Evolutionary conservation across 148 eudicot genomes (phyloP).

Genomic region (Fallopia convolvulus): DNA sequence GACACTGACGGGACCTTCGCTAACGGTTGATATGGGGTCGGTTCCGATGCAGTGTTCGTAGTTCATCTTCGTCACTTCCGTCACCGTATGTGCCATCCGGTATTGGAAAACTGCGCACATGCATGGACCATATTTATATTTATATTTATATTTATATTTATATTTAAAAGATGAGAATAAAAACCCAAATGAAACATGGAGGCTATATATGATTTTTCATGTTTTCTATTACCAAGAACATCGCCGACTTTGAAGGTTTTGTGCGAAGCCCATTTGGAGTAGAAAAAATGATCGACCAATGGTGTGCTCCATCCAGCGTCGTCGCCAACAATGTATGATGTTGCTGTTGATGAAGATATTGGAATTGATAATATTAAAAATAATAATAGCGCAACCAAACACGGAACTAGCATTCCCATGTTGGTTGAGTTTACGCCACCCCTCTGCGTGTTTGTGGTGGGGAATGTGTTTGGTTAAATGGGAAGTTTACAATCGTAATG

Average conservation of each 20-base stretch:
- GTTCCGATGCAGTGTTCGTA: background rate
- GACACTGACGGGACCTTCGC: background rate
- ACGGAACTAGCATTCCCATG: background rate
- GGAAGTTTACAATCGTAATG: background rate
- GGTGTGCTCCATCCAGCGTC: background rate
- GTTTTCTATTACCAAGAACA: background rate
- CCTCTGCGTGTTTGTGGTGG: background rate
- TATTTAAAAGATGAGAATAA: no score
- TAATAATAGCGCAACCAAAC: background rate
- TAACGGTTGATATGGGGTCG: background rate
- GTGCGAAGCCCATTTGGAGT: background rate
- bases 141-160: background rate
- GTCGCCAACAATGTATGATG: background rate
- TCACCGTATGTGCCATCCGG: background rate
- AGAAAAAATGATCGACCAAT: background rate
- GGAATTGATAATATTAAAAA: background rate
- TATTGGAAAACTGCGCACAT: background rate
- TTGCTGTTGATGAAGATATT: background rate
- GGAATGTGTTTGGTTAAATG: background rate
- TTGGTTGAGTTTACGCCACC: background rate
- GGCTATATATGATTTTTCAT: no score
- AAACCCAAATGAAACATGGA: no score
- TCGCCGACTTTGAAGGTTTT: background rate
- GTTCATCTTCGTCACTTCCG: background rate
- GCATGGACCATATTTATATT: background rate